Base-by-base conservation (phyloP, 2,329 filamentous ascomycete genomes). In the Sphaerostilbella broomeana region DNA sequence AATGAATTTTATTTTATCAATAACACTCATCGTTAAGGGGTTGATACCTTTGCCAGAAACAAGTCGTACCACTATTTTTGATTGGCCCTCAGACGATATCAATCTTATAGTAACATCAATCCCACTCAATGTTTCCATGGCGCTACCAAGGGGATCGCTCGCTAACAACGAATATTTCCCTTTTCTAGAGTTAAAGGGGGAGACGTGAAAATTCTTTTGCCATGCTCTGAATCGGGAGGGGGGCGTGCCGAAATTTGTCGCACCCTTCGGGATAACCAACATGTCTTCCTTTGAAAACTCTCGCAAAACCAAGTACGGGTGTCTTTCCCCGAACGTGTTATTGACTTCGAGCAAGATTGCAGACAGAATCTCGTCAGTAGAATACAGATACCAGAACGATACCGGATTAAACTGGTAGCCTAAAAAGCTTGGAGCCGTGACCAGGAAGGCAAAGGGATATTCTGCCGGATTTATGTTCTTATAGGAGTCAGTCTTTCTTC, bases 311-410 rank as follows among this genome's bases (percentile, higher is more conserved):
- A 62, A 38, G 37, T 60, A 62, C 6, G 53, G 46, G 4, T 80
- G 73, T 35, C 80, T 69, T 57, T 88, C 84, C 34, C 76, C 81
- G 52, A 86, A 87, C 0, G 81, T 85, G 50, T 87, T 87, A 59
- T 85, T 86, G 31, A 87, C 80, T 56, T 89, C 84, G 1, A 85
- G 54, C 2, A 89, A 68, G 60, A 86, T 77, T 40, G 77, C 78
- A 17, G 67, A 71, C 11, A 88, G 65, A 5, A 69, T 59, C 42
- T 72, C 71, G 7, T 73, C 59, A 0, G 60, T 48, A 10, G 77
- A 72, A 55, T 89, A 88, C 3, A 89, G 69, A 48, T 87, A 86
- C 81, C 84, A 89, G 51, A 88, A 84, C 0, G 82, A 87, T 3
- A 84, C 79, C 0, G 82, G 82, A 50, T 86, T 88, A 60, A 85